Evolutionary conservation across 192 early-diverging fungal species (phyloP), one percentile per base, ranked within the genome.

Genomic region (Coemansia sp.): DNA sequence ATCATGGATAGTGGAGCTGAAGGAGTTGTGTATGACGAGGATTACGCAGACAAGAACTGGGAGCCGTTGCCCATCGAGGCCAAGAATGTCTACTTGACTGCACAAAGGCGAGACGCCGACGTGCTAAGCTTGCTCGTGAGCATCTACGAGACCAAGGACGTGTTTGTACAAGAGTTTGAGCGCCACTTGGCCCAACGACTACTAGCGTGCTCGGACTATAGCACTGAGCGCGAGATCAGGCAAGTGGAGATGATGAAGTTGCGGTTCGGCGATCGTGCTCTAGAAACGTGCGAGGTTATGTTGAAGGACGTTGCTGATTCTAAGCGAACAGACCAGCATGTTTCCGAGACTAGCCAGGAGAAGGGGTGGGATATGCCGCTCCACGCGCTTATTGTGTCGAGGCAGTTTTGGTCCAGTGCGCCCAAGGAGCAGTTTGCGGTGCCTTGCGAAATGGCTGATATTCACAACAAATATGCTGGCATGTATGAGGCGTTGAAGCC

Each of bases 231-330:
- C 19, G 91, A 93, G 85, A 63, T 89, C 34, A 68, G 70, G 10
- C 88, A 93, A 62, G 74, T 92, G 3, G 92, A 94, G 66, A 69
- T 91, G 74, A 82, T 94, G 69, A 93, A 92, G 64, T 66, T 91
- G 51, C 78, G 89, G 46, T 91, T 94, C 42, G 89, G 90, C 16
- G 88, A 86, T 14, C 51, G 63, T 1, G 85, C 85, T 60, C 71
- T 94, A 41, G 84, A 88, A 31, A 72, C 81, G 27, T 90, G 90
- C 61, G 91, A 93, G 60, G 91, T 94, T 7, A 94, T 94, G 92
- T 77, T 94, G 5, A 91, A 89, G 62, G 92, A 94, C 59, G 70
- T 93, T 33, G 86, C 88, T 13, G 90, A 92, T 41, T 93, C 92
- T 1, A 87, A 88, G 41, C 82, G 92, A 24, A 76, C 89, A 11